Conservation (phyloP, 2,329 filamentous ascomycete species). For the Pseudogymnoascus sp. region DNA sequence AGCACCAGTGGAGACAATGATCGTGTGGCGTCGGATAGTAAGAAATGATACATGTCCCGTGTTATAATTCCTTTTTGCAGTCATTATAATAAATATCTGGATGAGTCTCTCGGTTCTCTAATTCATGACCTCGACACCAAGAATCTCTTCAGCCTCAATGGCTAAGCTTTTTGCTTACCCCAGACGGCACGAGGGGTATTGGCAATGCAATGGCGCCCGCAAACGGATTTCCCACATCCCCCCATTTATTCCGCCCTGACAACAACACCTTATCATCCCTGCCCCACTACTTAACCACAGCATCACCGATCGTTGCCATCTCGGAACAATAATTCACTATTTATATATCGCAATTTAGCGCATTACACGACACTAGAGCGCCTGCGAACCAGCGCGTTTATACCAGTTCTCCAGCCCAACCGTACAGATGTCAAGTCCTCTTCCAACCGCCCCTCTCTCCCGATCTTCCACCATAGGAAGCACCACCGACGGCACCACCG, state of each 20-base stretch:
- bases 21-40: neutral
- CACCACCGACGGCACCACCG: neutral
- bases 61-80: neutral
- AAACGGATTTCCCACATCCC: neutral
- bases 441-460: neutral
- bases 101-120: neutral
- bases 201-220: neutral
- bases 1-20: neutral
- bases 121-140: neutral
- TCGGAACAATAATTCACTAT: conserved; percentile 7
- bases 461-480: neutral
- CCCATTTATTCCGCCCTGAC: neutral
- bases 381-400: conserved; percentile 2
- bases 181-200: neutral
- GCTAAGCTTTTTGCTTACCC: conserved; percentile 8
- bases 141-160: neutral
- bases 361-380: conserved; percentile 1
- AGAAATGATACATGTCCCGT: neutral
- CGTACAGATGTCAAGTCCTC: neutral
- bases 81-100: neutral
- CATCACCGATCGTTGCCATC: conserved; percentile 7
- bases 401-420: neutral
- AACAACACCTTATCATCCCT: conserved; percentile 7
- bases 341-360: conserved; percentile 1
- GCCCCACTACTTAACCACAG: neutral